Evolutionary conservation across 495 filamentous ascomycete species (phyloP), one percentile per base, ranked within the genome.

Genomic region (Aspergillus saccharolyticus): DNA sequence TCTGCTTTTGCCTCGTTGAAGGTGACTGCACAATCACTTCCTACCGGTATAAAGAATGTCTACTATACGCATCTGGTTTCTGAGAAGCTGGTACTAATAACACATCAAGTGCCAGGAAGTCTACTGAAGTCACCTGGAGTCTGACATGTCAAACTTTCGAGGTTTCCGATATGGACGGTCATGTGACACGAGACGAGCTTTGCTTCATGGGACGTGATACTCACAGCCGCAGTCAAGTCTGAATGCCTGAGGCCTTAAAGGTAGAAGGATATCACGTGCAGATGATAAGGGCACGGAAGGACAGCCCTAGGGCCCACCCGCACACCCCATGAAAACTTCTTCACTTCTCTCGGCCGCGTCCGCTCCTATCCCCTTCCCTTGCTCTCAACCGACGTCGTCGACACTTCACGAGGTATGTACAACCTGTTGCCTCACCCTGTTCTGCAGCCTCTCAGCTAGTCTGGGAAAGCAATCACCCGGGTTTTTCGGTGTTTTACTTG

Each of bases 391-490:
- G 61, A 45, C 67, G 62, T 53, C 63, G 57, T 66, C 66, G 61
- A 66, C 64, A 63, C 47, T 62, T 45, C 61, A 72, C 70, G 76
- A 79, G 76, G 76, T 79, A 79, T 76, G 76, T 76, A 70, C 62
- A 54, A 64, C 57, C 49, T 57, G 56, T 48, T 22, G 19, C 50
- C 51, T 44, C 52, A 51, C 52, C 54, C 61, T 59, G 53, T 58
- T 65, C 55, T 68, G 59, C 72, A 71, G 74, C 70, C 73, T 74
- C 66, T 60, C 69, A 77, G 72, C 74, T 76, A 79, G 76, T 74
- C 75, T 75, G 75, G 72, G 70, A 60, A 67, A 74, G 73, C 69
- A 78, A 78, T 78, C 76, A 71, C 70, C 51, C 21, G 62, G 65
- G 55, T 56, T 49, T 24, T 54, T 47, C 53, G 44, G 44, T 62